Evolutionary conservation across 2,329 filamentous ascomycete species (phyloP).

Genomic region (Beauveria caledonica): DNA sequence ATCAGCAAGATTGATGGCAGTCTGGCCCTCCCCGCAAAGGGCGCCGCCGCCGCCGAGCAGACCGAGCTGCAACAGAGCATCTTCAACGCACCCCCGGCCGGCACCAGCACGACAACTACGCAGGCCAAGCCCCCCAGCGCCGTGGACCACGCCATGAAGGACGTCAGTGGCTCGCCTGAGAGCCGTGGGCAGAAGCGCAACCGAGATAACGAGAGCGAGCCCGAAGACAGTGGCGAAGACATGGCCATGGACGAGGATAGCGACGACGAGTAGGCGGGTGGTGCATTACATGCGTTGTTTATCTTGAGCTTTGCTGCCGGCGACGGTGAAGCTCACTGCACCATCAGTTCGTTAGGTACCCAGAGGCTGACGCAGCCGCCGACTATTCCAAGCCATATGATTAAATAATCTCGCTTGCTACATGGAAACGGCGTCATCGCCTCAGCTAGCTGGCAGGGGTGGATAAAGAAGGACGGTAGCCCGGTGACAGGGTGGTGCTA

Average conservation of each 20-base stretch:
- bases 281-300: not conserved
- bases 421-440: conserved; percentile 63
- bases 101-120: conserved; percentile 20
- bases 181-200: conserved; percentile 60
- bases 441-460: conserved; percentile 83
- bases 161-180: conserved; percentile 42
- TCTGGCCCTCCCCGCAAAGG: conserved; percentile 59
- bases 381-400: conserved; percentile 83
- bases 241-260: conserved; percentile 64
- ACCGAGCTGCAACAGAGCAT: conserved; percentile 74
- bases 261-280: conserved; percentile 55
- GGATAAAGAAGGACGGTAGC: conserved; percentile 77
- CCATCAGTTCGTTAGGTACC: conserved; percentile 62
- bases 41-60: conserved; percentile 49
- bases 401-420: conserved; percentile 62
- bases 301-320: not conserved
- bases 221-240: conserved; percentile 59
- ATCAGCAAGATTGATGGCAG: conserved; percentile 89
- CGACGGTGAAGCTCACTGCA: conserved; percentile 20
- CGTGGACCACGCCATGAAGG: conserved; percentile 40
- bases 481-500: conserved; percentile 79
- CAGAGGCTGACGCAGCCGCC: conserved; percentile 72
- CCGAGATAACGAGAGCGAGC: conserved; percentile 55
- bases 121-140: conserved; percentile 36
- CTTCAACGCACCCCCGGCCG: conserved; percentile 59